Evolutionary conservation across 192 early-diverging fungal genomes (phyloP).

Genomic region (Gaertneriomyces sp.): DNA sequence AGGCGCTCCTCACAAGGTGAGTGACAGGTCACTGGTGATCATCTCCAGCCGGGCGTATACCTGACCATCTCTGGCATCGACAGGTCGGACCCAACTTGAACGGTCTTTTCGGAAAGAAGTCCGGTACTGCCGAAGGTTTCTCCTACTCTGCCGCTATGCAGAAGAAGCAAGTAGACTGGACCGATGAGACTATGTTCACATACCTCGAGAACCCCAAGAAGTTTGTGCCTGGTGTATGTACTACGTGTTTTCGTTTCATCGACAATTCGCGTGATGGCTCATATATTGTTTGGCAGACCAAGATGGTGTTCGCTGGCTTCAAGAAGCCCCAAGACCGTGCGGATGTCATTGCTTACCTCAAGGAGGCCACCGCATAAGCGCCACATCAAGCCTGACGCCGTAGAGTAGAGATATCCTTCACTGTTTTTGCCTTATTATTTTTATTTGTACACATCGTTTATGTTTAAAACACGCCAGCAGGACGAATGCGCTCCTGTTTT

Average conservation of each 20-base stretch:
- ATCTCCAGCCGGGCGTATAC: too few species aligned
- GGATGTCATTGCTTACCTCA: constrained; percentile 90
- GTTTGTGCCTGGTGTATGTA: constrained; percentile 51
- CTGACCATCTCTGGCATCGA: too few species aligned
- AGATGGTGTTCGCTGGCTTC: constrained; percentile 97
- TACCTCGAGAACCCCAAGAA: constrained; percentile 99
- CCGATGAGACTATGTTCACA: constrained; percentile 85
- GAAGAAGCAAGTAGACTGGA: constrained; percentile 81
- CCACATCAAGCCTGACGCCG: too few species aligned
- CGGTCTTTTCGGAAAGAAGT: constrained; percentile 87
- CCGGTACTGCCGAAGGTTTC: constrained; percentile 82
- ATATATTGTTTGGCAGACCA: constrained; percentile 59
- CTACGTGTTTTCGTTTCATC: too few species aligned
- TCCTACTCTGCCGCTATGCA: constrained; percentile 91
- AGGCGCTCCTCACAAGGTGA: background rate
- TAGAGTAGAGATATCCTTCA: too few species aligned
- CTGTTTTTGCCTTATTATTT: too few species aligned
- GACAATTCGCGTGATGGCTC: too few species aligned
- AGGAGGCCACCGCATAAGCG: constrained; percentile 58
- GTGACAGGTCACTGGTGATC: too few species aligned
- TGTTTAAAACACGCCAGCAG: too few species aligned
- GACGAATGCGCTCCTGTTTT: too few species aligned
- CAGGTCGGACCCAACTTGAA: constrained; percentile 96
- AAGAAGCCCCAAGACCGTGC: constrained; percentile 66
- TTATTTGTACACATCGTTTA: too few species aligned